Conservation (phyloP, 2,329 filamentous ascomycete genomes). For the Trichoderma sp. region DNA sequence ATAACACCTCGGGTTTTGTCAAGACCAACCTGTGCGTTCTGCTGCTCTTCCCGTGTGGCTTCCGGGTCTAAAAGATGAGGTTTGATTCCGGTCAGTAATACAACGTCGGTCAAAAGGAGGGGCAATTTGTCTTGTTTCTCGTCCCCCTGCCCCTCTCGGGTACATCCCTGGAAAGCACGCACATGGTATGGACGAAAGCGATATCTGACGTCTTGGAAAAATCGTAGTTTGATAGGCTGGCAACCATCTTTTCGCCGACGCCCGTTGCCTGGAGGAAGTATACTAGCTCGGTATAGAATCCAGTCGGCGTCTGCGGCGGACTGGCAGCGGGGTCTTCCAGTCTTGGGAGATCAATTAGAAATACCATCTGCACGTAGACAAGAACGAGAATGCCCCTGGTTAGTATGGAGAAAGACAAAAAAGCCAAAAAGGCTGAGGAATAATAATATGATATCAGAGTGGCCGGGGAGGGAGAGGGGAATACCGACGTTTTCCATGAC, state of each 20-base stretch:
- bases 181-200: conserved; percentile 85
- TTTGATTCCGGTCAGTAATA: conserved; percentile 7
- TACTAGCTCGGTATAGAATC: conserved; percentile 68
- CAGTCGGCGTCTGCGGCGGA: conserved; percentile 29
- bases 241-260: conserved; percentile 61
- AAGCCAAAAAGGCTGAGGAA: not conserved
- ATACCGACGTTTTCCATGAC: conserved; percentile 73
- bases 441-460: not conserved
- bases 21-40: conserved; percentile 33
- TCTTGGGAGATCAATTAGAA: conserved; percentile 86
- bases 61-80: conserved; percentile 35
- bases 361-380: conserved; percentile 60
- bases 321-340: conserved; percentile 37
- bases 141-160: not conserved
- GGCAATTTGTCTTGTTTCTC: not conserved
- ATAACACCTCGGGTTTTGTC: conserved; percentile 12
- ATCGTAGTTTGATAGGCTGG: conserved; percentile 75
- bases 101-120: not conserved
- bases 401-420: not conserved
- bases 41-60: conserved; percentile 32
- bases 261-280: conserved; percentile 68
- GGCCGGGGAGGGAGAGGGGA: not conserved
- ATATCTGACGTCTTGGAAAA: conserved; percentile 70
- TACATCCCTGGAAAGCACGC: conserved; percentile 33
- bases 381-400: not conserved